Evolutionary conservation across 139 green algal genomes (phyloP), one percentile per base, ranked within the genome.

Genomic region (Micromonas pusilla): DNA sequence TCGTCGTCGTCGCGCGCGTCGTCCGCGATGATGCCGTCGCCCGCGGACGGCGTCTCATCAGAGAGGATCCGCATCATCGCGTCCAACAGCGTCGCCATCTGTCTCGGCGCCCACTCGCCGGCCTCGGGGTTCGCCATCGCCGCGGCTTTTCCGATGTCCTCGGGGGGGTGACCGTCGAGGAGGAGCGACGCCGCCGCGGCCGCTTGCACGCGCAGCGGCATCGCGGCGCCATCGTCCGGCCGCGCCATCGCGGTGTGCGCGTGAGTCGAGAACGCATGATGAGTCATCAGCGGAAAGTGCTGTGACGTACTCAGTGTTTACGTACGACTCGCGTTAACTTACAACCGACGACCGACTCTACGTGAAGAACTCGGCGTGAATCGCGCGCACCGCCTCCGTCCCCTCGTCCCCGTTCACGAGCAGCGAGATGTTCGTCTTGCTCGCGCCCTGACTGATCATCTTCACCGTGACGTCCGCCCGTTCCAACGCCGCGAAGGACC

Each of bases 291-390:
- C n/a, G n/a, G n/a, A n/a, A n/a, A n/a, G n/a, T n/a, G n/a, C n/a
- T n/a, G n/a, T n/a, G n/a, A n/a, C n/a, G n/a, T n/a, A n/a, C n/a
- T n/a, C n/a, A n/a, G n/a, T n/a, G n/a, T n/a, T n/a, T n/a, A n/a
- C n/a, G n/a, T n/a, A n/a, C n/a, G n/a, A n/a, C n/a, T n/a, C n/a
- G n/a, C n/a, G n/a, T n/a, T n/a, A n/a, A n/a, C n/a, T n/a, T n/a
- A n/a, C n/a, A n/a, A n/a, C n/a, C n/a, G n/a, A n/a, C n/a, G n/a
- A n/a, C n/a, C n/a, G n/a, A n/a, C n/a, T n/a, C n/a, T n/a, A n/a
- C n/a, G n/a, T n/a, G 68, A 81, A 81, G 28, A 81, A 81, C 36
- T 81, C 76, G 13, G 31, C 76, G 63, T 81, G 76, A 52, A 81
- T 67, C 25, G 64, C 76, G 0, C 64, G 30, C 19, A 63, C 63